Evolutionary conservation across 257 asterid genomes (phyloP), one percentile per base, ranked within the genome.

Genomic region (Pogostemon cablin): DNA sequence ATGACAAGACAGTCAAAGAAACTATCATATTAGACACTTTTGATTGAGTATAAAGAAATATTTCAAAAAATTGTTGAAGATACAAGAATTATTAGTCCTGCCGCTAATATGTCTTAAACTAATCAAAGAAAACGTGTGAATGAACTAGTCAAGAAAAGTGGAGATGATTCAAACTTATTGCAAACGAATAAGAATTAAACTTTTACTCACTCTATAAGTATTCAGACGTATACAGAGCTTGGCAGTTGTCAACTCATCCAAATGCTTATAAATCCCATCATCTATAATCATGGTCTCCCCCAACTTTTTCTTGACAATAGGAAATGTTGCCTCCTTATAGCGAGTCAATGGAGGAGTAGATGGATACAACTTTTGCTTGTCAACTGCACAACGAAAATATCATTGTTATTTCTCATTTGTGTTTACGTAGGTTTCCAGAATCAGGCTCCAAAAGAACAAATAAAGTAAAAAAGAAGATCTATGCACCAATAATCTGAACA

Each of bases 321-420:
- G 95, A 87, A 95, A 89, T 75, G 95, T 62, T 48, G 90, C 81
- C 85, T 89, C 99, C 77, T 79, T 91, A 87, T 85, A 88, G 69
- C 95, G 95, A 75, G 99, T 95, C 89, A 95, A 77, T 54, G 98
- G 96, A 73, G 99, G 96, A 67, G 86, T 41, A 50, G 92, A 80
- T 62, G 99, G 99, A 84, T 89, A 95, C 58, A 95, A 74, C 59
- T 77, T 79, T 34, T 78, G 80, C 87, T 82, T 87, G 49, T 86
- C 95, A 82, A 89, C 99, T 91, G 97, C 88, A 81, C 20, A 32
- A 63, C 5, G 69, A 75, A 69, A 75, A 58, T n/a, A 8, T 35
- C 40, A 69, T 69, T 55, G 73, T 78, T 44, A 62, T 63, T 80
- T 40, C 57, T 70, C 75, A 53, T 43, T 39, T 73, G 17, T 61